Evolutionary conservation across 768 basidiomycete species (phyloP).

Genomic region (Ramaria sp.): DNA sequence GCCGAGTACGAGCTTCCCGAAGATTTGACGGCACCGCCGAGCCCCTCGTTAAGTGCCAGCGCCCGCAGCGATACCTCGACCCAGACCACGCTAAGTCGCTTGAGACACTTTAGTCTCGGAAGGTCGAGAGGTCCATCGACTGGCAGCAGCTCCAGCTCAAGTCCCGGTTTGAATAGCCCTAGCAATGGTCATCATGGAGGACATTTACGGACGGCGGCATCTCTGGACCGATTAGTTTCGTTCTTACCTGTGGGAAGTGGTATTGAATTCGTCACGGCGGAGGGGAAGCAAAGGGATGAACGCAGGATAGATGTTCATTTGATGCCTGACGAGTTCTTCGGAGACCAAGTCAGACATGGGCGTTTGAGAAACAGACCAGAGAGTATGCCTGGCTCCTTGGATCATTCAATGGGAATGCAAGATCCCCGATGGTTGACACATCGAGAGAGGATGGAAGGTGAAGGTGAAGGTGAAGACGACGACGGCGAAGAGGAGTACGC

Average conservation of each 20-base stretch:
- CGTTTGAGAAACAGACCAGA: conserved; percentile 19
- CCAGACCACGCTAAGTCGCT: conserved; percentile 57
- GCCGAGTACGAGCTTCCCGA: conserved; percentile 73
- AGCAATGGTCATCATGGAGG: conserved; percentile 22
- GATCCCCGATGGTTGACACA: conserved; percentile 42
- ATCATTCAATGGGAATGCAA: conserved; percentile 37
- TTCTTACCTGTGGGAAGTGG: conserved; percentile 1
- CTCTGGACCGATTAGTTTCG: conserved; percentile 48
- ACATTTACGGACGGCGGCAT: conserved; percentile 62
- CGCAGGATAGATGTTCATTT: neutral
- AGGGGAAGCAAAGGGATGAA: conserved; percentile 1
- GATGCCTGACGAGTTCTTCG: conserved; percentile 41
- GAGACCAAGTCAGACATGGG: conserved; percentile 43
- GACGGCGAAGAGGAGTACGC: conserved; percentile 20
- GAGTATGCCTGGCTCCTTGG: conserved; percentile 71
- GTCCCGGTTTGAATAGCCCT: conserved; percentile 2
- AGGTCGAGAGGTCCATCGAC: conserved; percentile 21
- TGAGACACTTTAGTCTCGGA: conserved; percentile 70
- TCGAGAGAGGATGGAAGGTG: conserved; percentile 24
- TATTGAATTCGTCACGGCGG: conserved; percentile 3
- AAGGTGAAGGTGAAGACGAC: conserved; percentile 22
- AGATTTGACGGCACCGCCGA: conserved; percentile 54
- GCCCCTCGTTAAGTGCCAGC: conserved; percentile 89
- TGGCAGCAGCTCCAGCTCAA: conserved; percentile 15
- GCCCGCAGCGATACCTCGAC: conserved; percentile 84